Base-by-base conservation (phyloP, 1,284 basidiomycete genomes). In the Mycena citricolor region DNA sequence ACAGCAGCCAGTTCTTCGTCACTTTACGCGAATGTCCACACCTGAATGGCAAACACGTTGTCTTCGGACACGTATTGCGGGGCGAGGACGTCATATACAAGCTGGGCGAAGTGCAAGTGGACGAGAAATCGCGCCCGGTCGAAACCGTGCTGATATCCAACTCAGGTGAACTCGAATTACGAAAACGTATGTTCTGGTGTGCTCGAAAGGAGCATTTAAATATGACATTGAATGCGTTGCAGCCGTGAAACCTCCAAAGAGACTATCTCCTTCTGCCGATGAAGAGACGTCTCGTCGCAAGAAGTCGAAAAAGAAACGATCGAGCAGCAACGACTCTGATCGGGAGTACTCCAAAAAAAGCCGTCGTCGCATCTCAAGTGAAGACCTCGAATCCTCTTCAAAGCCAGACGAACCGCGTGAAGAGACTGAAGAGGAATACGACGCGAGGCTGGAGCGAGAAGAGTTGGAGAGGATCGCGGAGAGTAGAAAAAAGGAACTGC, bases 141-240 rank as follows among this genome's bases (percentile, higher is more conserved):
- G 68, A 75, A 1, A 81, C 86, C 2, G 79, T 95, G 8, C 69
- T 77, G n/a, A 83, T 97, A 46, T 67, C 73, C 2, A 88, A 83
- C 58, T 92, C 87, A 45, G 93, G 93, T 17, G 89, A 97, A 63
- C 79, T 97, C 16, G 84, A 92, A 61, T 73, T 90, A 7, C 75
- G 77, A 7, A 43, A 39, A 44, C 28, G 23, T 45, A 28, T 36
- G 39, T 25, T 21, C 13, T 25, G 22, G 32, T 30, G 12, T 32
- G 17, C 24, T 32, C 16, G 35, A 26, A 12, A 39, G n/a, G n/a
- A n/a, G n/a, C n/a, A n/a, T n/a, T n/a, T n/a, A n/a, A 39, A 4
- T 12, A 19, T 32, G 24, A 26, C 30, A 33, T 17, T 39, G 20
- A 26, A 6, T 30, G 25, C 41, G 14, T 12, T 13, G 22, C 25